Evolutionary conservation across 2,329 filamentous ascomycete species (phyloP), one percentile per base, ranked within the genome.

Genomic region (Colletotrichum lini): DNA sequence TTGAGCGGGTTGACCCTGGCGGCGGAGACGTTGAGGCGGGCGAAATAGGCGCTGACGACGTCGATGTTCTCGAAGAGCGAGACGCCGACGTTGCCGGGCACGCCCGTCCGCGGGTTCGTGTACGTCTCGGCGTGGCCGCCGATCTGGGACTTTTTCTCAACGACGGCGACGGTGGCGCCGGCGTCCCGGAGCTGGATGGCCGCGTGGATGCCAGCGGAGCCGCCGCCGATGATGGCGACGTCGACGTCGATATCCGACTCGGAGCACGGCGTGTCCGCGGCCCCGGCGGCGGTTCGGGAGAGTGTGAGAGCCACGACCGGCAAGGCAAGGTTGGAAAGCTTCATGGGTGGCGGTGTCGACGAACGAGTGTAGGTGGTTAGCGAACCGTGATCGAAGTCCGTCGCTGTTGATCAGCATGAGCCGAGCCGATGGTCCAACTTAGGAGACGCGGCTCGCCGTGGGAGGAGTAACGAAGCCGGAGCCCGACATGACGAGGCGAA

Each of bases 121-220:
- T 84, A 84, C 2, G 84, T 86, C n/a, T 84, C 75, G 0, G 80
- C 80, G 67, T 85, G 82, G 7, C 84, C 83, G 9, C 84, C 84
- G 2, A 85, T 75, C 2, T 73, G 62, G 21, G 65, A 61, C 56
- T 82, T 74, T 58, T 78, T 77, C 71, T 87, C 85, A 40, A 86
- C 72, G 1, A 86, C 73, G 2, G 80, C 76, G 23, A 85, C 77
- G 4, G 70, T 80, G 38, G 82, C 78, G 50, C 79, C 79, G 47
- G 76, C 62, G 45, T 85, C 79, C 13, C 79, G 77, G 12, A 87
- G 77, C 8, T 75, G 67, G 50, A 84, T 79, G 5, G 84, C 83
- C 12, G 81, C 77, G 71, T 84, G 81, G 0, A 80, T 82, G 7
- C 84, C 84, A 26, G 77, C 73, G 1, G 80, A 76, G 35, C 84